phyloP scores from a whole-genome alignment of 2,329 filamentous ascomycete species.

The Tolypocladium sp. region DNA sequence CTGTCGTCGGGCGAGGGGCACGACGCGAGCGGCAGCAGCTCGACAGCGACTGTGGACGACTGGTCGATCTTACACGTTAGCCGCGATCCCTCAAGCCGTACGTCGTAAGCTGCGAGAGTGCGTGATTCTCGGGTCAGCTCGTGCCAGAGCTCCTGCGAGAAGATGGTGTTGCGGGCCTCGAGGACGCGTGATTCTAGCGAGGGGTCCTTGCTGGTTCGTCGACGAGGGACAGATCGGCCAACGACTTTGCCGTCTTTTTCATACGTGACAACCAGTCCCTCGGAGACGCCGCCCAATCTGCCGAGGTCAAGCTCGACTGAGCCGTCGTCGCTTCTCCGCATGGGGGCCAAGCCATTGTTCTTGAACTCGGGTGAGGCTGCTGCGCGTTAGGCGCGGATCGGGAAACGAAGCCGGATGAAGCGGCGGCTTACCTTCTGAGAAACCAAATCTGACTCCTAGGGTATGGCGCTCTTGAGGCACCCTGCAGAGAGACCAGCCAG shows the following conservation, averaged over 20 bases:
- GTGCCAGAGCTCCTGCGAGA: constrained; percentile 81
- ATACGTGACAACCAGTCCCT: constrained; percentile 60
- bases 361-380: constrained; percentile 48
- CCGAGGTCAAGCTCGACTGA: constrained; percentile 64
- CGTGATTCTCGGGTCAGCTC: constrained; percentile 80
- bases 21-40: constrained; percentile 53
- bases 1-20: constrained; percentile 19
- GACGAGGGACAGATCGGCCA: constrained; percentile 45
- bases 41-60: constrained; percentile 49
- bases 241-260: constrained; percentile 46
- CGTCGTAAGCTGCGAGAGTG: constrained; percentile 58
- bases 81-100: constrained; percentile 51
- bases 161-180: constrained; percentile 69
- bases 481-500: constrained; percentile 78
- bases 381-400: constrained; percentile 13
- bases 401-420: neutral
- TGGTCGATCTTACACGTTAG: constrained; percentile 47
- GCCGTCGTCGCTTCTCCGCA: constrained; percentile 67
- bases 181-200: constrained; percentile 58
- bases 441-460: constrained; percentile 82
- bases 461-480: constrained; percentile 64
- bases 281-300: constrained; percentile 37
- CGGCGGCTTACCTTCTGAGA: constrained; percentile 53
- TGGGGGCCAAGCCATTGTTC: constrained; percentile 68
- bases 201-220: constrained; percentile 42